phyloP scores from a whole-genome alignment of 768 basidiomycete species.

The Lyophyllum decastes region DNA sequence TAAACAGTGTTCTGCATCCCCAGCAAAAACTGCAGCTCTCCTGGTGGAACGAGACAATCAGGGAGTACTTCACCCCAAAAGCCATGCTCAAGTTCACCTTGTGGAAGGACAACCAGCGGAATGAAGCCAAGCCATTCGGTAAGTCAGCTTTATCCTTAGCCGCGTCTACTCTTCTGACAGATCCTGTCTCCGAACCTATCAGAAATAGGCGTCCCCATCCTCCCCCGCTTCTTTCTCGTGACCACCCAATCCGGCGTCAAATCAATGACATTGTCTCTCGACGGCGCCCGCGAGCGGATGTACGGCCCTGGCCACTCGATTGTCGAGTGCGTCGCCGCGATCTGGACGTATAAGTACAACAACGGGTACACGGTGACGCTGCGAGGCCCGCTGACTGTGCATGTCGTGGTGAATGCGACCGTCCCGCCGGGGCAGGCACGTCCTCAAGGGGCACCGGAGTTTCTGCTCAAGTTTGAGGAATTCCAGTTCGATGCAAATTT shows the following conservation, averaged over 20 bases:
- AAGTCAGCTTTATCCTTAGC: conserved; percentile 25
- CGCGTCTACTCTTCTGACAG: conserved; percentile 6
- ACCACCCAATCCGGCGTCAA: conserved; percentile 84
- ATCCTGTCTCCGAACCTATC: conserved; percentile 7
- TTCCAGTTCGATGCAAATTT: conserved; percentile 72
- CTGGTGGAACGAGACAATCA: conserved; percentile 68
- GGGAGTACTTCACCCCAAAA: conserved; percentile 69
- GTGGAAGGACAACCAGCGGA: conserved; percentile 83
- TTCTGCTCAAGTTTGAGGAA: conserved; percentile 65
- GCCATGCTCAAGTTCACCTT: conserved; percentile 78
- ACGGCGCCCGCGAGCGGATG: conserved; percentile 72
- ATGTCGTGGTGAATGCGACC: conserved; percentile 48
- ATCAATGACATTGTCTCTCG: conserved; percentile 78
- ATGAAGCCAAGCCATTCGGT: conserved; percentile 87
- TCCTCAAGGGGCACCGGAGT: conserved; percentile 21
- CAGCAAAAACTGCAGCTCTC: conserved; percentile 60
- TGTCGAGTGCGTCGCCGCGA: conserved; percentile 71
- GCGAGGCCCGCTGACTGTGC: conserved; percentile 71
- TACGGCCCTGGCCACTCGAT: conserved; percentile 47
- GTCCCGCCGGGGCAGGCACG: conserved; percentile 27
- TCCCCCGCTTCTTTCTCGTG: conserved; percentile 84
- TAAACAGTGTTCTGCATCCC: background rate
- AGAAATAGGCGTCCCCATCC: conserved; percentile 81
- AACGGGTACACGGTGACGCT: conserved; percentile 81
- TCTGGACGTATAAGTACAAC: conserved; percentile 81